phyloP scores from a whole-genome alignment of 148 eudicot species.

The Gaultheria prostrata region DNA sequence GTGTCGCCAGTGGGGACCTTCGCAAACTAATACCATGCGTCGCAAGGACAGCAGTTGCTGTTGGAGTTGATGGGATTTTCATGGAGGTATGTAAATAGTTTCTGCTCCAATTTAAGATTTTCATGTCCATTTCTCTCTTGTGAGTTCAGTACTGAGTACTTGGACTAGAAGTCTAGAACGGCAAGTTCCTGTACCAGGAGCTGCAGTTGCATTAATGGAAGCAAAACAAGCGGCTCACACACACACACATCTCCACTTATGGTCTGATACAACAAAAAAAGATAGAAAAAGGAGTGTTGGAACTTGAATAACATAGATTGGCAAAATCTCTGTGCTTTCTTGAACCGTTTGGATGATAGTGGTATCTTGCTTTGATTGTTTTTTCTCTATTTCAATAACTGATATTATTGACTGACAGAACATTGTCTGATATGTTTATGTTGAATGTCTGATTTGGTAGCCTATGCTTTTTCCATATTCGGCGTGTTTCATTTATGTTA shows the following conservation, averaged over 20 bases:
- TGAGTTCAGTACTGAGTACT: neutral
- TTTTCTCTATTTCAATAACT: neutral
- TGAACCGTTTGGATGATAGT: neutral
- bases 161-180: neutral
- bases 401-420: neutral
- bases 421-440: neutral
- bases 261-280: neutral
- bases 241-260: neutral
- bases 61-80: conserved; percentile 94
- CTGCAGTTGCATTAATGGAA: neutral
- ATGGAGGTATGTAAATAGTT: conserved; percentile 60
- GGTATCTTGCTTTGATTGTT: neutral
- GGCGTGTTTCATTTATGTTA: neutral
- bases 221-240: neutral
- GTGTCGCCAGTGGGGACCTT: conserved; percentile 95
- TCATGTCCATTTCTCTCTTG: neutral
- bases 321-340: conserved; percentile 9
- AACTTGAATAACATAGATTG: conserved; percentile 2
- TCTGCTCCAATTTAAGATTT: neutral
- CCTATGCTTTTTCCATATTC: neutral
- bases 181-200: neutral
- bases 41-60: conserved; percentile 92
- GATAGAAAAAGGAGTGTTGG: neutral
- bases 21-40: conserved; percentile 93
- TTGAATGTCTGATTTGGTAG: conserved; percentile 1